Evolutionary conservation across 352 stramenopile genomes (phyloP).

Genomic region (Lagenidium giganteum): DNA sequence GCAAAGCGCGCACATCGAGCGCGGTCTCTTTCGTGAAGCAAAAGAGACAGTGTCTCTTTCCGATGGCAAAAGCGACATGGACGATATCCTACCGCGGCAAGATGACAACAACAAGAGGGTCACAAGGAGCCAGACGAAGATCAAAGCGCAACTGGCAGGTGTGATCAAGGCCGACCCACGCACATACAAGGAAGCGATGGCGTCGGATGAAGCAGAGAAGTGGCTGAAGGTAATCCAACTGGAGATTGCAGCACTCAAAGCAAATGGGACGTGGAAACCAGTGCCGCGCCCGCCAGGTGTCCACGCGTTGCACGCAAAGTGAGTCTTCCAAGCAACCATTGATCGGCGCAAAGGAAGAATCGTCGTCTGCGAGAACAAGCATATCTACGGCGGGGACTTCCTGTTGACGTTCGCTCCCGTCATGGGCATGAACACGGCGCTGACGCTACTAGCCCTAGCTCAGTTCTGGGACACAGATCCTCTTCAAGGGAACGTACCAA

Average conservation of each 20-base stretch:
- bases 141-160: too few relatives aligned
- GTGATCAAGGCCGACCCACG: too few relatives aligned
- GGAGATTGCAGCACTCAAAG: neutral
- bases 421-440: slow-evolving; percentile 18
- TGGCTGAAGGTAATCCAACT: too few relatives aligned
- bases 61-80: too few relatives aligned
- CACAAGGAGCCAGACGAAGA: too few relatives aligned
- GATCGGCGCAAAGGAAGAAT: slow-evolving; percentile 16
- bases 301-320: slow-evolving; percentile 17
- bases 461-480: slow-evolving; percentile 13
- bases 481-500: slow-evolving; percentile 22
- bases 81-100: too few relatives aligned
- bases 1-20: slow-evolving; percentile 6
- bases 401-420: slow-evolving; percentile 18
- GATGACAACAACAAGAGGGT: too few relatives aligned
- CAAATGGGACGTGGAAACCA: slow-evolving; percentile 7
- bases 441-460: slow-evolving; percentile 12
- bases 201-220: too few relatives aligned
- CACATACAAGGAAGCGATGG: too few relatives aligned
- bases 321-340: slow-evolving; percentile 20
- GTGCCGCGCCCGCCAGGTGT: neutral
- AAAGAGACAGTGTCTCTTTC: too few relatives aligned
- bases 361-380: slow-evolving; percentile 16
- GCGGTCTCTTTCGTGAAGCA: too few relatives aligned
- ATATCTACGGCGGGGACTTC: slow-evolving; percentile 17